Percentiles rank a stretch among this genome's conserved stretches.
phyloP scores from a whole-genome alignment of 1,139 yeast species.

The Saccharomyces hybrid region DNA sequence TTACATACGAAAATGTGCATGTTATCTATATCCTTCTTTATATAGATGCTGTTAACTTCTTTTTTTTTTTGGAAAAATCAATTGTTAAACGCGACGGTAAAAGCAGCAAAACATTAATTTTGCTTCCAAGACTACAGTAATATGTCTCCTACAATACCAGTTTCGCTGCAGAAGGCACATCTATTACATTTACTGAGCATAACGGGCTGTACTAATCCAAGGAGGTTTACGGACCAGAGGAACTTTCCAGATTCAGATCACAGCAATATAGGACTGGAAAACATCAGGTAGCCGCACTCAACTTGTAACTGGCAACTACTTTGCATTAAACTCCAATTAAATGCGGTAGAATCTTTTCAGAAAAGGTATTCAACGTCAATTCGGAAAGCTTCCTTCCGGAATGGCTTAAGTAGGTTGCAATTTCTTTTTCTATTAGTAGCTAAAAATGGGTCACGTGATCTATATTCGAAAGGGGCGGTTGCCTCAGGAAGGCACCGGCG shows the following conservation, averaged over 20 bases:
- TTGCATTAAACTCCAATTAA: not conserved
- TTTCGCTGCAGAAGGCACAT: not conserved
- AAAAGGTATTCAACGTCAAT: not conserved
- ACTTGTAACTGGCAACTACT: not conserved
- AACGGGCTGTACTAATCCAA: not conserved
- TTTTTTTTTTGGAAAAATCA: not conserved
- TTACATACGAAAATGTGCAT: not conserved
- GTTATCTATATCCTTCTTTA: not conserved
- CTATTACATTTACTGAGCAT: not conserved
- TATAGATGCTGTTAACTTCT: not conserved
- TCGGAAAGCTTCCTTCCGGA: not conserved
- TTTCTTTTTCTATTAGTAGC: not conserved
- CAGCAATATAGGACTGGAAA: not conserved
- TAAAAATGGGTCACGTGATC: not conserved
- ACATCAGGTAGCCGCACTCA: not conserved
- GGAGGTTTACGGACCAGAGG: not conserved
- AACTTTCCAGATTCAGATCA: not conserved
- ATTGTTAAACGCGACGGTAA: too few relatives aligned
- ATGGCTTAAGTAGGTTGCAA: not conserved
- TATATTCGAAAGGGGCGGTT: not conserved
- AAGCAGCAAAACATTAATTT: not conserved
- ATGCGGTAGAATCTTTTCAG: not conserved
- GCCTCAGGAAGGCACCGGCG: not conserved
- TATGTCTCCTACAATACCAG: not conserved
- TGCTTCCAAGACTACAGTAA: not conserved